A percentile compares a stretch with the other conserved stretches of the same genome.
Evolutionary conservation across 768 basidiomycete species (phyloP).

Genomic region (Leccinum incarnatum): DNA sequence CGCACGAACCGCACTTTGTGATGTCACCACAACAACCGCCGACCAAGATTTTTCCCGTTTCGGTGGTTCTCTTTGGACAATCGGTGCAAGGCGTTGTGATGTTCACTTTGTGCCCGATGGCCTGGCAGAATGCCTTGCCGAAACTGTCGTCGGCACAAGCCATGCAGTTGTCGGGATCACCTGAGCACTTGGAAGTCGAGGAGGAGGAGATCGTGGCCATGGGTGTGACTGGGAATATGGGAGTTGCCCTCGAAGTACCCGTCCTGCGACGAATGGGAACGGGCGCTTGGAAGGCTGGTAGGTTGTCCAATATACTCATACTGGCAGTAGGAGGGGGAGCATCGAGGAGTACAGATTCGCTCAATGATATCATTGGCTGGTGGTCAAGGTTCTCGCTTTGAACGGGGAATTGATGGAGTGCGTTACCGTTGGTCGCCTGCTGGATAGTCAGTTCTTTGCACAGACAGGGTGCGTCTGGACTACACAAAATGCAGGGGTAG

Average conservation of each 20-base stretch:
- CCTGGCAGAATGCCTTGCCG: conserved; percentile 83
- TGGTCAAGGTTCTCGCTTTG: conserved; percentile 13
- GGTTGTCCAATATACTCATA: conserved; percentile 69
- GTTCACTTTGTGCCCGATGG: conserved; percentile 62
- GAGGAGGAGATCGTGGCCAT: conserved; percentile 29
- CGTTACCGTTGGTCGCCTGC: conserved; percentile 33
- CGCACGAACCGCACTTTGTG: conserved; percentile 29
- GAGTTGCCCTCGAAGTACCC: conserved; percentile 37
- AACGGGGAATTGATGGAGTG: conserved; percentile 12
- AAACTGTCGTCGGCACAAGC: conserved; percentile 86
- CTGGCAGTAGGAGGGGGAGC: conserved; percentile 25
- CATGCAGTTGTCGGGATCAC: conserved; percentile 81
- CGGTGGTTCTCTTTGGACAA: conserved; percentile 45
- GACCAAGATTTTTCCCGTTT: conserved; percentile 26
- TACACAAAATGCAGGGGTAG: conserved; percentile 70
- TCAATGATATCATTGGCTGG: conserved; percentile 18
- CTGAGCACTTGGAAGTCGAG: conserved; percentile 57
- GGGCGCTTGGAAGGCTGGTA: conserved; percentile 77
- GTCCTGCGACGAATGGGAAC: conserved; percentile 72
- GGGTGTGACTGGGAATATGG: conserved; percentile 54
- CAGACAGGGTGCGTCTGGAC: conserved; percentile 65
- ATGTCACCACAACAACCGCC: conserved; percentile 40
- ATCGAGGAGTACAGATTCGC: conserved; percentile 28
- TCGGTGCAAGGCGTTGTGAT: conserved; percentile 49
- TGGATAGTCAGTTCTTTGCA: conserved; percentile 67